A percentile compares a stretch with the other conserved stretches of the same genome.
These are phyloP conservation scores for Erigeron canadensis DNA, from an alignment of 129 eudicot genomes.

Conservation along the genomic window DNA sequence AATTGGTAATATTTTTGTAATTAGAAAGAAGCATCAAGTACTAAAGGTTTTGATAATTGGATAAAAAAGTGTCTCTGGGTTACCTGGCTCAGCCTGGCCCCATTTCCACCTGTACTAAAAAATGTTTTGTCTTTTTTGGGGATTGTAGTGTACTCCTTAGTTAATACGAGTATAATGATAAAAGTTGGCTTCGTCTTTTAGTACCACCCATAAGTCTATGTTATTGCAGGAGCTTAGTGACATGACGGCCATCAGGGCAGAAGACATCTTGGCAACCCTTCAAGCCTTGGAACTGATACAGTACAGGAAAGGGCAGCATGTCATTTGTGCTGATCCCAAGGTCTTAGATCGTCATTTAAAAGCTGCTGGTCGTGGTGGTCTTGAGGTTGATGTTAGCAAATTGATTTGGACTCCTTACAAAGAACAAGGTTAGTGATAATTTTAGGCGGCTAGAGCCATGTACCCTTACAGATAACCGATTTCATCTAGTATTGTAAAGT, in stretches of 20 bases:
- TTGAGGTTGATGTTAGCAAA: slow-evolving; percentile 86
- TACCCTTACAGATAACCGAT: background rate
- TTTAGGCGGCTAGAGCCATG: background rate
- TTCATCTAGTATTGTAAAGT: slow-evolving; percentile 11
- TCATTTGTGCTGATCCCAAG: slow-evolving; percentile 96
- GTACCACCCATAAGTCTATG: background rate
- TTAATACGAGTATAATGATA: background rate
- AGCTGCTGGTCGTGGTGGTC: slow-evolving; percentile 96
- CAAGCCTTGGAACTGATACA: slow-evolving; percentile 85
- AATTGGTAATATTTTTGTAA: too few species aligned
- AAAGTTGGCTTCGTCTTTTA: background rate
- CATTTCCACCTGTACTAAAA: too few species aligned
- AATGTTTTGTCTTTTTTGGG: background rate
- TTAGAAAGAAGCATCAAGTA: too few species aligned
- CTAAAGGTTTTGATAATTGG: too few species aligned
- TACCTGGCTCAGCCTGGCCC: too few species aligned
- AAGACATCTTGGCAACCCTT: slow-evolving; percentile 80
- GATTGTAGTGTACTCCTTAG: background rate
- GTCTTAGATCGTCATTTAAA: slow-evolving; percentile 87
- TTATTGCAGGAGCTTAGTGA: slow-evolving; percentile 85
- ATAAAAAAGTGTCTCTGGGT: too few species aligned
- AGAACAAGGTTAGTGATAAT: slow-evolving; percentile 60
- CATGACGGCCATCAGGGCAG: slow-evolving; percentile 95
- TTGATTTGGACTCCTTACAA: slow-evolving; percentile 98
- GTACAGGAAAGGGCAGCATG: slow-evolving; percentile 95